Base-by-base conservation (phyloP, 805 yeast species). In the Saccharomycopsis sp. region DNA sequence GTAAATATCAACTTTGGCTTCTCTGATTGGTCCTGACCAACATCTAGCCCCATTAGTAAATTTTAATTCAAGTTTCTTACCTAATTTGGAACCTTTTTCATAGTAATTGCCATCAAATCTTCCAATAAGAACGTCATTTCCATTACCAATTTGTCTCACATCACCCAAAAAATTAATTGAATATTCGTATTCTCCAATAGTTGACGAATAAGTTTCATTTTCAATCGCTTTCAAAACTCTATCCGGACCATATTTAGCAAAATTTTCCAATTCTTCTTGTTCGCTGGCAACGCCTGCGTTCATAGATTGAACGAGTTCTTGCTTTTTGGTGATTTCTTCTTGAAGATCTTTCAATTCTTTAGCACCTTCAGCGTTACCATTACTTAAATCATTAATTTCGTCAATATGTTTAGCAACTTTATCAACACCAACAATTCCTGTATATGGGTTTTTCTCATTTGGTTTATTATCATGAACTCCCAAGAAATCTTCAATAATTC, bases 21-120 rank as follows among this genome's bases (percentile, higher is more conserved):
- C 73, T 60, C 98, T 76, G 23, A 66, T 60, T 4, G 97, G 97
- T 0, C 98, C 98, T 59, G 88, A 85, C 96, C 97, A 90, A 62
- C 98, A 93, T 57, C 71, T 74, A 34, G 78, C 79, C 17, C 98
- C 98, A 16, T 67, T 57, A 3, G 61, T 66, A 57, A 69, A 93
- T 24, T 56, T 54, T 24, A 75, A 50, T 14, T 55, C 56, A 21
- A 56, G 57, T 3, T 36, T 48, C 22, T 20, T 54, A 45, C 49
- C 54, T 39, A 50, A 44, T 14, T 26, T 11, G 17, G 33, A 36
- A 16, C 48, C 45, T 9, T 43, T 19, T 27, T 47, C 40, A n/a
- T 20, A 14, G 13, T 35, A 27, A 8, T 40, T 17, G 16, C 49
- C 41, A 22, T 52, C 53, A 38, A 56, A 65, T 1, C 49, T 53